These are phyloP conservation scores for Phaeosphaeriaceae sp. DNA, from an alignment of 2,329 filamentous ascomycete species.

Conservation along the genomic window DNA sequence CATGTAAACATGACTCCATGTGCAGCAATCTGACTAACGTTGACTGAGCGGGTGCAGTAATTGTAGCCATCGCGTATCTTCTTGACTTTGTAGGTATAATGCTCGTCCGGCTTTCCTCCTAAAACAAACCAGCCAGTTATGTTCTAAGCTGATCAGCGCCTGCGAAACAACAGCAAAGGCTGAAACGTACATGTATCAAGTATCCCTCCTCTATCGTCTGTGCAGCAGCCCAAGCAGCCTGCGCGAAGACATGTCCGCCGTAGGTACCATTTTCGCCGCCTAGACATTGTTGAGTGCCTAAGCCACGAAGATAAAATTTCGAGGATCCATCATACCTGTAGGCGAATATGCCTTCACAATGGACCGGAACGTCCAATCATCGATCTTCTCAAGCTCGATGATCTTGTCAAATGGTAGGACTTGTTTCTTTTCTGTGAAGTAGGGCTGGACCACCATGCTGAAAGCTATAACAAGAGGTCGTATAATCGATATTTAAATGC, in stretches of 20 bases:
- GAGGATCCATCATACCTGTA: conserved; percentile 42
- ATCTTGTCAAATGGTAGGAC: conserved; percentile 51
- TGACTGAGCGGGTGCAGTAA: conserved; percentile 61
- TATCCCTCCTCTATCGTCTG: conserved; percentile 60
- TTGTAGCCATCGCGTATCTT: conserved; percentile 59
- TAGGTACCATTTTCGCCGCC: conserved; percentile 50
- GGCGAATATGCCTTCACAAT: conserved; percentile 53
- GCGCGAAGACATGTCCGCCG: conserved; percentile 65
- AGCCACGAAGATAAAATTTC: not conserved
- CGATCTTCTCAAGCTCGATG: conserved; percentile 51
- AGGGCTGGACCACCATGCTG: conserved; percentile 34
- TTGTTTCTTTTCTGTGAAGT: conserved; percentile 30
- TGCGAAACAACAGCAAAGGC: not conserved
- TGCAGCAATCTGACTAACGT: conserved; percentile 56
- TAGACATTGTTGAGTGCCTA: not conserved
- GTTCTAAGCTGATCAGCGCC: conserved; percentile 45
- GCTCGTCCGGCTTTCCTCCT: conserved; percentile 54
- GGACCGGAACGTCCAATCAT: conserved; percentile 50
- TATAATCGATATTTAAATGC: not conserved
- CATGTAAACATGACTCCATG: conserved; percentile 60
- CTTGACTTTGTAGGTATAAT: conserved; percentile 60
- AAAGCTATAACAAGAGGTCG: not conserved
- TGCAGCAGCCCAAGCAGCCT: conserved; percentile 63
- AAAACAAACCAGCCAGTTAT: conserved; percentile 62
- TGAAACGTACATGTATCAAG: conserved; percentile 56